Conservation (phyloP, 2,329 filamentous ascomycete species). For the Phialocephala subalpina region DNA sequence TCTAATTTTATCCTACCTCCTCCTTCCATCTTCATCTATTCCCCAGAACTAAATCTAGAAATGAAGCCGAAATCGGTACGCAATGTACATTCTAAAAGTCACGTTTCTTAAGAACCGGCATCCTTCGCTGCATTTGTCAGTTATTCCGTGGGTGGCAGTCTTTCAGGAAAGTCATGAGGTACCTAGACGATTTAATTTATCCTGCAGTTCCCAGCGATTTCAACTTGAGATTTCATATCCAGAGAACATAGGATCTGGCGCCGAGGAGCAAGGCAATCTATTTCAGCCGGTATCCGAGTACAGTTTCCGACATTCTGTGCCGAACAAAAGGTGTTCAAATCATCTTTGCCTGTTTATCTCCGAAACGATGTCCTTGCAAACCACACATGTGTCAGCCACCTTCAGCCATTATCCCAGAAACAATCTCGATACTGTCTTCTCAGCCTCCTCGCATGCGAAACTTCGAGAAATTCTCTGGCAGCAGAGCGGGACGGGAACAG, state of each 20-base stretch:
- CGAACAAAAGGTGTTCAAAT: slow-evolving; percentile 3
- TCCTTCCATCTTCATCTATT: not conserved
- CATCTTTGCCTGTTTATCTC: slow-evolving; percentile 6
- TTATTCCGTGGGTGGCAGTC: not conserved
- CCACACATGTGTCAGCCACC: not conserved
- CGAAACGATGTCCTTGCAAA: slow-evolving; percentile 4
- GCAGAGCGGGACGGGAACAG: not conserved
- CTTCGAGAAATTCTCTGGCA: not conserved
- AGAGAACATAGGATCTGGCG: not conserved
- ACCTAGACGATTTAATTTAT: not conserved
- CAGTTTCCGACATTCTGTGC: not conserved
- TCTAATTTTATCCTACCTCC: not conserved
- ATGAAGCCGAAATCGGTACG: slow-evolving; percentile 3
- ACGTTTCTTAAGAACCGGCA: not conserved
- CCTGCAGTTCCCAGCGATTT: not conserved
- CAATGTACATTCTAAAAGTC: not conserved
- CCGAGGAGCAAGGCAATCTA: slow-evolving; percentile 1
- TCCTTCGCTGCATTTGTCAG: not conserved
- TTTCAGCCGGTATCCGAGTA: slow-evolving; percentile 4
- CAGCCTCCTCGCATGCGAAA: slow-evolving; percentile 1
- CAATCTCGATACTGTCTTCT: not conserved
- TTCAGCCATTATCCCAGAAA: not conserved
- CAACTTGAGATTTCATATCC: not conserved
- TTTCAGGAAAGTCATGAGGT: not conserved
- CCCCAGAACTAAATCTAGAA: not conserved